Percentiles rank a stretch among this genome's conserved stretches.
phyloP scores from a whole-genome alignment of 306 rosid species.

The Biancaea sappan region DNA sequence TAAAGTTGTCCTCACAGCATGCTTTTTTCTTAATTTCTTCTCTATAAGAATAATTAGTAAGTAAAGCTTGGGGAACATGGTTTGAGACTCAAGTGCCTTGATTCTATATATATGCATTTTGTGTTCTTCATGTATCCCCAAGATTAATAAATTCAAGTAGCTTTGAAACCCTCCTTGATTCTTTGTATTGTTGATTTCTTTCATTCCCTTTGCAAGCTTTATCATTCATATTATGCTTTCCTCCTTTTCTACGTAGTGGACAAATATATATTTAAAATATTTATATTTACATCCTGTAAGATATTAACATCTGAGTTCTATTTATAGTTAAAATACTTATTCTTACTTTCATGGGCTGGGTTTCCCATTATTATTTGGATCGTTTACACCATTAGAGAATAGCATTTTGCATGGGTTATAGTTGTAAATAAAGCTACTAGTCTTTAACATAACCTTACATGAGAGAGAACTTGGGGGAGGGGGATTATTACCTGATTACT shows the following conservation, averaged over 20 bases:
- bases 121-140: neutral
- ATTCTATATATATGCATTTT: neutral
- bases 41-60: slow-evolving; percentile 37
- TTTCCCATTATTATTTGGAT: neutral
- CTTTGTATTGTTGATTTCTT: slow-evolving; percentile 2
- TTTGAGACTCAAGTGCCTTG: slow-evolving; percentile 27
- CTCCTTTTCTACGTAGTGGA: neutral
- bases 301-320: neutral
- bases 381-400: neutral
- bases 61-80: slow-evolving; percentile 25
- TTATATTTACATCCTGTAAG: neutral
- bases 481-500: neutral
- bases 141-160: slow-evolving; percentile 23
- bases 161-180: neutral
- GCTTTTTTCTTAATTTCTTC: slow-evolving; percentile 37
- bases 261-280: too few relatives aligned
- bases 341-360: neutral
- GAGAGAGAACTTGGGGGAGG: neutral
- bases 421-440: neutral
- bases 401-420: neutral
- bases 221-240: slow-evolving; percentile 3
- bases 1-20: slow-evolving; percentile 41
- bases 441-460: neutral
- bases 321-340: neutral
- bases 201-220: slow-evolving; percentile 28